phyloP scores from a whole-genome alignment of 768 basidiomycete species.

The Xerocomellus intermedius region DNA sequence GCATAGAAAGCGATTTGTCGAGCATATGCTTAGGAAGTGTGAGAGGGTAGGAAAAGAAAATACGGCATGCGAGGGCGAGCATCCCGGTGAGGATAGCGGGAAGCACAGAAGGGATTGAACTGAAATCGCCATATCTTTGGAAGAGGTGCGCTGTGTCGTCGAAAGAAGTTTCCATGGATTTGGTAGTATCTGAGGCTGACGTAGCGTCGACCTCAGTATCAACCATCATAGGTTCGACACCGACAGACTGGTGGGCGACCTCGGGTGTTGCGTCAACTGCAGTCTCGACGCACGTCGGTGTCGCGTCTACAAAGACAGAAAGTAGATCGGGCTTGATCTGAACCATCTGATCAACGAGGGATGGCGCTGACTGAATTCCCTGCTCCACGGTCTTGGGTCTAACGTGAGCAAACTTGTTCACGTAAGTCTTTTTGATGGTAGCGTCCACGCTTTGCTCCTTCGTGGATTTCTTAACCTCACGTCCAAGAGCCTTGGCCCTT shows the following conservation, averaged over 20 bases:
- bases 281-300: constrained; percentile 43
- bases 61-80: constrained; percentile 46
- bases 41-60: constrained; percentile 51
- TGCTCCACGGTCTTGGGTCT: constrained; percentile 36
- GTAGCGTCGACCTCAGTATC: constrained; percentile 37
- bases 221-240: constrained; percentile 25
- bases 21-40: constrained; percentile 44
- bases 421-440: constrained; percentile 39
- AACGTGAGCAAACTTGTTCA: constrained; percentile 42
- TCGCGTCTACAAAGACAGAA: constrained; percentile 52
- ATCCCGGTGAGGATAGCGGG: constrained; percentile 35
- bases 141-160: constrained; percentile 23
- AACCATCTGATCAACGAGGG: constrained; percentile 37
- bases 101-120: constrained; percentile 31
- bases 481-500: constrained; percentile 41
- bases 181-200: constrained; percentile 15
- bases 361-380: constrained; percentile 39
- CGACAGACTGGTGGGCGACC: constrained; percentile 32
- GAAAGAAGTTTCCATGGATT: constrained; percentile 21
- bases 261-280: constrained; percentile 46
- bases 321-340: constrained; percentile 39
- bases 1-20: constrained; percentile 36
- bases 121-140: constrained; percentile 25
- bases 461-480: constrained; percentile 17
- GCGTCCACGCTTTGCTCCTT: constrained; percentile 53